A percentile compares a stretch with the other conserved stretches of the same genome.
Evolutionary conservation across 2,329 filamentous ascomycete species (phyloP).

Genomic region (Pyricularia grisea): DNA sequence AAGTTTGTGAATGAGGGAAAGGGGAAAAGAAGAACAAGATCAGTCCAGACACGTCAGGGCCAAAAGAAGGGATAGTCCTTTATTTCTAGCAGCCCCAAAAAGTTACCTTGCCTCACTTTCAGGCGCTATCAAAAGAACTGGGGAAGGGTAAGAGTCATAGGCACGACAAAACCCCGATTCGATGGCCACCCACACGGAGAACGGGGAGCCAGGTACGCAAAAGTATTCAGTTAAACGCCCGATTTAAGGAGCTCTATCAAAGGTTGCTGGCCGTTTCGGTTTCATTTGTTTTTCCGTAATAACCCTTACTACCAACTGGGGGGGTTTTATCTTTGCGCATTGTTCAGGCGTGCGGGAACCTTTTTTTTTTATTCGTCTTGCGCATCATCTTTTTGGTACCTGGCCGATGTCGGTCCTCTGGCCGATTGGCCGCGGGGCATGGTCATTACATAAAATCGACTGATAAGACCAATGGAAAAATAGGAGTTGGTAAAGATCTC

Average conservation of each 20-base stretch:
- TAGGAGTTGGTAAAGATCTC: neutral
- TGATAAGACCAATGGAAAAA: neutral
- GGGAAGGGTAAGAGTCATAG: neutral
- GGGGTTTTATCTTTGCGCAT: neutral
- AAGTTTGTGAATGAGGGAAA: neutral
- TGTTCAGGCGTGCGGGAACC: neutral
- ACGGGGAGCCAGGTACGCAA: neutral
- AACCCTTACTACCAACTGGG: neutral
- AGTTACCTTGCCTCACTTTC: neutral
- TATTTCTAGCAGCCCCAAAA: neutral
- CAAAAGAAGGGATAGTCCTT: neutral
- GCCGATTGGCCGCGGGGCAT: conserved; percentile 4
- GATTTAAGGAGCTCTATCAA: neutral
- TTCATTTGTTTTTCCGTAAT: neutral
- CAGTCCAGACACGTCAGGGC: neutral
- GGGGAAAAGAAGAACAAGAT: neutral
- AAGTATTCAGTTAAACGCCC: neutral
- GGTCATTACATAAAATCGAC: conserved; percentile 1
- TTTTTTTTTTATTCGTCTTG: neutral
- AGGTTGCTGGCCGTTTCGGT: neutral
- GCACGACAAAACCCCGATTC: neutral
- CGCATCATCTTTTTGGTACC: neutral
- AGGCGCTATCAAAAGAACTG: neutral
- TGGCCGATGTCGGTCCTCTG: conserved; percentile 5
- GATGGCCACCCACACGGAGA: neutral